Conservation (phyloP, 2,329 filamentous ascomycete genomes). For the Triangularia verruculosa region DNA sequence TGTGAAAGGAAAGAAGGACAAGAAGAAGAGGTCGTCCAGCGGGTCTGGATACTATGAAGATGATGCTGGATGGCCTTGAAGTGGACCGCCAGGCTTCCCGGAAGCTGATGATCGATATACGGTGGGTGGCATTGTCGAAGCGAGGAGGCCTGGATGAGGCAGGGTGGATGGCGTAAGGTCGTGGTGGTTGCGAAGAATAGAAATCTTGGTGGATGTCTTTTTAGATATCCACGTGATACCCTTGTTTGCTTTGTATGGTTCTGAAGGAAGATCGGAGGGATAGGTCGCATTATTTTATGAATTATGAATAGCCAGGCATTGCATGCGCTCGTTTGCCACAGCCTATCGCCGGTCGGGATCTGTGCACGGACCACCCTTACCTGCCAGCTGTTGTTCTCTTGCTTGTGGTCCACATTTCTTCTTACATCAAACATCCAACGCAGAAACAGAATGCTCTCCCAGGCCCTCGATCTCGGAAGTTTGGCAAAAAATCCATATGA, state of each 20-base stretch:
- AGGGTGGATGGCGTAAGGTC: not conserved
- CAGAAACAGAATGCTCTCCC: not conserved
- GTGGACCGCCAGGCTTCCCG: not conserved
- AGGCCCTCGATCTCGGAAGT: not conserved
- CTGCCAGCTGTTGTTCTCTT: no score
- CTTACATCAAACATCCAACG: no score
- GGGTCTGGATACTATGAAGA: conserved; percentile 6
- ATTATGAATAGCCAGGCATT: not conserved
- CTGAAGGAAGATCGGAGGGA: not conserved
- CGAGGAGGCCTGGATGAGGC: not conserved
- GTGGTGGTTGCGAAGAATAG: no score
- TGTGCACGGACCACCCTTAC: no score
- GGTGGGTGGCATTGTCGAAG: not conserved
- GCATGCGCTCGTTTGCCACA: no score
- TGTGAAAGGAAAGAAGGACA: conserved; percentile 21
- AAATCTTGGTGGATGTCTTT: not conserved
- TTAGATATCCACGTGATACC: not conserved
- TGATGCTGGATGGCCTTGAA: not conserved
- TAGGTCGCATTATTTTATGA: not conserved
- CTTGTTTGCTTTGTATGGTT: not conserved
- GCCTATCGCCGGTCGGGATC: no score
- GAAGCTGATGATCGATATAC: not conserved
- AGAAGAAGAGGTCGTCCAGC: conserved; percentile 9
- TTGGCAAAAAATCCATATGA: not conserved
- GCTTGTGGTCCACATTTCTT: no score